These are phyloP conservation scores for Staphylotrichum tortipilum DNA, from an alignment of 495 filamentous ascomycete genomes.

Conservation along the genomic window DNA sequence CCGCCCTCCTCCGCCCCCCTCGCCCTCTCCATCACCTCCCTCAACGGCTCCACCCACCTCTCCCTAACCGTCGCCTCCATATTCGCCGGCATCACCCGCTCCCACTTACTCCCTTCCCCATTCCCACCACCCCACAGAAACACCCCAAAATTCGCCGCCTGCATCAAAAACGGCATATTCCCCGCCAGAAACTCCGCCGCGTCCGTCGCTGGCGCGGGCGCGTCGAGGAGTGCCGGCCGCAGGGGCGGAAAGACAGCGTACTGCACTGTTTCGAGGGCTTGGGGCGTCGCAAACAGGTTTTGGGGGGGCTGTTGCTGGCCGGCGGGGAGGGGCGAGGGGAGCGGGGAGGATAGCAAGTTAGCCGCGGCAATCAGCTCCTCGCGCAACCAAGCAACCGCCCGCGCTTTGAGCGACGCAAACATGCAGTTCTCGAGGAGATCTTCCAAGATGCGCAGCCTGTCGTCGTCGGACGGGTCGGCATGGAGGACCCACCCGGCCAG, in stretches of 20 bases:
- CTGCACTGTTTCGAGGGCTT: conserved; percentile 37
- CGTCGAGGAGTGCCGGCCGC: conserved; percentile 19
- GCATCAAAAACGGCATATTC: conserved; percentile 36
- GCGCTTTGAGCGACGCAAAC: conserved; percentile 67
- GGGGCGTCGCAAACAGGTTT: conserved; percentile 49
- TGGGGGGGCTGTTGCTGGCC: neutral
- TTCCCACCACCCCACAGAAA: conserved; percentile 35
- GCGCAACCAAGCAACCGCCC: conserved; percentile 79
- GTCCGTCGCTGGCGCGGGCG: conserved; percentile 11
- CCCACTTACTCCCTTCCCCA: conserved; percentile 17
- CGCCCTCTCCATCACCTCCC: conserved; percentile 35
- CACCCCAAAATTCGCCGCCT: conserved; percentile 42
- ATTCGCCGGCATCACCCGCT: conserved; percentile 30
- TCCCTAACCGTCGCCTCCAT: conserved; percentile 41
- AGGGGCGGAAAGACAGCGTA: conserved; percentile 38
- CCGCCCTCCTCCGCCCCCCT: conserved; percentile 17
- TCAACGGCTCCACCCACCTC: conserved; percentile 46
- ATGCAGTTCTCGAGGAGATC: conserved; percentile 75
- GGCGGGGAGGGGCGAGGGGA: too few species aligned
- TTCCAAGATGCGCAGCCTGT: conserved; percentile 66
- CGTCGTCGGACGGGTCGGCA: conserved; percentile 60
- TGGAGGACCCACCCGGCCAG: conserved; percentile 68
- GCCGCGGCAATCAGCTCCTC: conserved; percentile 60
- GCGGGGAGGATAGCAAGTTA: too few species aligned
- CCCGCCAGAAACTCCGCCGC: conserved; percentile 29